A percentile compares a stretch with the other conserved stretches of the same genome.
Evolutionary conservation across 2,329 filamentous ascomycete species (phyloP).

Genomic region (Sporothrix pseudoabietina): DNA sequence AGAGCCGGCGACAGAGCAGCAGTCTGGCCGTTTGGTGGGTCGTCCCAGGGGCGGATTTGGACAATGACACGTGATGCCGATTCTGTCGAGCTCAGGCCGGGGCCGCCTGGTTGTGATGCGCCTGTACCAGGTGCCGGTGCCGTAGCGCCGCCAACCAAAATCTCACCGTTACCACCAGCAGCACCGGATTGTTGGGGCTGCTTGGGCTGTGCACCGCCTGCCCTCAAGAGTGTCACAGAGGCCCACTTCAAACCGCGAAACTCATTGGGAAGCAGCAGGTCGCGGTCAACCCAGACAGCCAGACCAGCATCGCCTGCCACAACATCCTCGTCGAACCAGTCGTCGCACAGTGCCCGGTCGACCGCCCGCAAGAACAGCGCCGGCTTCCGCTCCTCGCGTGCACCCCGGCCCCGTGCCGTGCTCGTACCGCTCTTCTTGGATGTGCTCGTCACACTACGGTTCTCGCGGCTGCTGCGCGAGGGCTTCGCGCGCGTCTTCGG

Average conservation of each 20-base stretch:
- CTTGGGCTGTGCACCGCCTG: conserved; percentile 70
- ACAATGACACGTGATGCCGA: conserved; percentile 73
- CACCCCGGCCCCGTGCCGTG: conserved; percentile 54
- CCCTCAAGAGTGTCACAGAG: conserved; percentile 81
- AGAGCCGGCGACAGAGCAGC: conserved; percentile 76
- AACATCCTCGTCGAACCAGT: conserved; percentile 76
- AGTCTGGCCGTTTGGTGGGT: conserved; percentile 80
- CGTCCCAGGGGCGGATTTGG: conserved; percentile 75
- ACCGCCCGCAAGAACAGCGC: conserved; percentile 79
- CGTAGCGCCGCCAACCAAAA: conserved; percentile 59
- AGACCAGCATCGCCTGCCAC: conserved; percentile 53
- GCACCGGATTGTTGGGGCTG: conserved; percentile 50
- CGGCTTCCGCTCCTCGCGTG: conserved; percentile 66
- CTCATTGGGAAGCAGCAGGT: conserved; percentile 69
- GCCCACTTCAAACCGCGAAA: conserved; percentile 78
- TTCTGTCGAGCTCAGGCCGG: conserved; percentile 44
- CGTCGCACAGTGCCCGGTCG: conserved; percentile 66
- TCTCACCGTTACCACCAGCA: neutral
- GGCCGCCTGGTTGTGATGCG: neutral
- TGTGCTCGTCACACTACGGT: conserved; percentile 75
- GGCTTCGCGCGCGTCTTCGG: conserved; percentile 81
- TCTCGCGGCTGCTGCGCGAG: conserved; percentile 68
- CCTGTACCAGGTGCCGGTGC: neutral
- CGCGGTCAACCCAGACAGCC: conserved; percentile 82
- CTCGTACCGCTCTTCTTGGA: conserved; percentile 80